Conservation (phyloP, 1,284 basidiomycete genomes). For the Gomphus bonarii region DNA sequence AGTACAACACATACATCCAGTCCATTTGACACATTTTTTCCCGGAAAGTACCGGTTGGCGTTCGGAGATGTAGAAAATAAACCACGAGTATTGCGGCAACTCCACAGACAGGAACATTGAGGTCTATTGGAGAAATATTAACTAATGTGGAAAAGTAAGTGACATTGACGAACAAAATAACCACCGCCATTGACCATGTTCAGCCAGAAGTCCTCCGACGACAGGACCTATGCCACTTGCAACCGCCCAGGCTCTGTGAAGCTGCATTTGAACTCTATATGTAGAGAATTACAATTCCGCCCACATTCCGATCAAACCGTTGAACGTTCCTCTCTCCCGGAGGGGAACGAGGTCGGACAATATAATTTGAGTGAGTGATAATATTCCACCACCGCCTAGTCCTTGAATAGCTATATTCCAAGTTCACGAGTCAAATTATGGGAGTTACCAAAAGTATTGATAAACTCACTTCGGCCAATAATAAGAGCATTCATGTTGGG, state of each 20-base stretch:
- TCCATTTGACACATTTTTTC: constrained; percentile 22
- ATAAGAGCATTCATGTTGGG: constrained; percentile 27
- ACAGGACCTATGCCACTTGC: too few species aligned
- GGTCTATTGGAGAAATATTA: constrained; percentile 17
- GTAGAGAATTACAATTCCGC: too few species aligned
- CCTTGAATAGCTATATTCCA: not conserved
- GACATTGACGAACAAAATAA: too few species aligned
- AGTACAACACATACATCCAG: constrained; percentile 19
- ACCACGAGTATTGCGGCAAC: constrained; percentile 22
- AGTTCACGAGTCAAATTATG: constrained; percentile 5
- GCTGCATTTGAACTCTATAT: constrained; percentile 12
- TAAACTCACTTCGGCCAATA: constrained; percentile 20
- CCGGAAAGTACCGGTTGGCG: constrained; percentile 21
- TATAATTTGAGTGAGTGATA: too few species aligned
- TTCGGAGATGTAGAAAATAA: constrained; percentile 26
- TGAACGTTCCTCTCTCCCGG: too few species aligned
- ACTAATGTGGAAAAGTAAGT: too few species aligned
- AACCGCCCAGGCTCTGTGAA: too few species aligned
- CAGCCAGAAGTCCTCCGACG: too few species aligned
- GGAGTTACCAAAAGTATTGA: not conserved
- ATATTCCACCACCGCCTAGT: not conserved
- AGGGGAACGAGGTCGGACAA: too few species aligned
- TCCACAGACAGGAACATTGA: constrained; percentile 27
- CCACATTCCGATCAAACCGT: too few species aligned
- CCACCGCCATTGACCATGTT: too few species aligned